These are phyloP conservation scores for Protomyces arabidopsidicola DNA, from an alignment of 1,139 yeast species.

Conservation along the genomic window DNA sequence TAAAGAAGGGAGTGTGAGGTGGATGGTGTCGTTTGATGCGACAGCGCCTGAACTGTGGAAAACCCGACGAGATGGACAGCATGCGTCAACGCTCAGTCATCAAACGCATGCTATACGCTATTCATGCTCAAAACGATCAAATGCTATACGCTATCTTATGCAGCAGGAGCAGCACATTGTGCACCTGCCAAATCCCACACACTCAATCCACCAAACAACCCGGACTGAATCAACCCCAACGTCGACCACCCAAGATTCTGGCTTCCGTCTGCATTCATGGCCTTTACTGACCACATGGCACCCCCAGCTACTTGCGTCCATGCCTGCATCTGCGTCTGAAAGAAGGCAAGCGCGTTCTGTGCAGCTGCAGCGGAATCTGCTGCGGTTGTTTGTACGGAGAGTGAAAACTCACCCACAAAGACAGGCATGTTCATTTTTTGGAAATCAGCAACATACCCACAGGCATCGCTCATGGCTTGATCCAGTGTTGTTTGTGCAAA, in stretches of 20 bases:
- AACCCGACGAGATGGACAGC: no score
- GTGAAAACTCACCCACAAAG: conserved; percentile 87
- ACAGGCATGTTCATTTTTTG: conserved; percentile 53
- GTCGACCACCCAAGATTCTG: conserved; percentile 17
- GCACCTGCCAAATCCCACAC: background rate
- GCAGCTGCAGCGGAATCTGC: conserved; percentile 60
- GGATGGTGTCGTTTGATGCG: no score
- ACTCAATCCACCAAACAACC: background rate
- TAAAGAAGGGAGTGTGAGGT: no score
- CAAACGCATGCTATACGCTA: no score
- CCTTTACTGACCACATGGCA: conserved; percentile 11
- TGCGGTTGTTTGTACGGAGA: conserved; percentile 72
- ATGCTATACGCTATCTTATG: no score
- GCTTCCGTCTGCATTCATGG: background rate
- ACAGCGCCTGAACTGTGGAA: no score
- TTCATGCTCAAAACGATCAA: no score
- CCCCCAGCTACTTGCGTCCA: conserved; percentile 24
- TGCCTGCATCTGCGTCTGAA: conserved; percentile 13
- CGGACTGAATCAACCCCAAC: conserved; percentile 4
- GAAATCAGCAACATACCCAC: conserved; percentile 55
- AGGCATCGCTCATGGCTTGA: conserved; percentile 59
- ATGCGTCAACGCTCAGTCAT: no score
- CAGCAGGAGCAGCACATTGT: background rate
- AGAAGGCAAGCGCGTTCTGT: conserved; percentile 34
- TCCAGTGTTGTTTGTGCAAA: conserved; percentile 58